Base-by-base conservation (phyloP, 108 stramenopile genomes). In the Nannochloropsis granulata region DNA sequence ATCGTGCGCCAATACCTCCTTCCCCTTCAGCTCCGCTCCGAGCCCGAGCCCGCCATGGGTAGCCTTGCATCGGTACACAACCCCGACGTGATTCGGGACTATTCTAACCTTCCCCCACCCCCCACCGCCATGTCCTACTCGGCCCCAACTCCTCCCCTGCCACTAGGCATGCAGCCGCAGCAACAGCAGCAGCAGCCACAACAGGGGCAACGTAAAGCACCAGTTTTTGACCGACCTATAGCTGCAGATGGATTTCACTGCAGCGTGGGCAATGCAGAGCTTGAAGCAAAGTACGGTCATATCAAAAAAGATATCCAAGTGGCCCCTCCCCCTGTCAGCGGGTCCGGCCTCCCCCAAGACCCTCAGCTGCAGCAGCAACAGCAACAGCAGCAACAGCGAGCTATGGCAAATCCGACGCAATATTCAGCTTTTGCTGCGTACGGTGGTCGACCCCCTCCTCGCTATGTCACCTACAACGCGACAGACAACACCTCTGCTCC, bases 1-100 rank as follows among this genome's bases (percentile, higher is more conserved):
- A 11, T 85, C 16, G 85, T 85, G 19, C 81, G 85, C 9, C 85
- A 85, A 26, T 85, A 82, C 43, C 34, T 85, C 19, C 80, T 85
- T 24, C 85, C 85, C 19, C 23, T 85, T 19, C 25, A 80, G 24
- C 42, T 85, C 19, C 25, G 26, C 42, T 7, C 43, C 13, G 85
- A 85, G 26, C 44, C 78, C 26, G 80, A 81, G 26, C 25, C 80
- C 25, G 80, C 80, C 7, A 23, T 16, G 80, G 80, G 56, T 16
- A 71, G 1, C 56, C n/a, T 71, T 16, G 56, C 56, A 0, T 16
- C 56, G 56, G 56, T 71, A 5, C 56, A 71, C 56, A 71, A 71
- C n/a, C 56, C 56, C 56, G 56, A 71, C 56, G 56, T 71, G 21
- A 71, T 71, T n/a, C 16, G 56, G n/a, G 56, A 71, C 56, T 71